phyloP scores from a whole-genome alignment of 768 basidiomycete genomes.

The Leccinellum luteum region DNA sequence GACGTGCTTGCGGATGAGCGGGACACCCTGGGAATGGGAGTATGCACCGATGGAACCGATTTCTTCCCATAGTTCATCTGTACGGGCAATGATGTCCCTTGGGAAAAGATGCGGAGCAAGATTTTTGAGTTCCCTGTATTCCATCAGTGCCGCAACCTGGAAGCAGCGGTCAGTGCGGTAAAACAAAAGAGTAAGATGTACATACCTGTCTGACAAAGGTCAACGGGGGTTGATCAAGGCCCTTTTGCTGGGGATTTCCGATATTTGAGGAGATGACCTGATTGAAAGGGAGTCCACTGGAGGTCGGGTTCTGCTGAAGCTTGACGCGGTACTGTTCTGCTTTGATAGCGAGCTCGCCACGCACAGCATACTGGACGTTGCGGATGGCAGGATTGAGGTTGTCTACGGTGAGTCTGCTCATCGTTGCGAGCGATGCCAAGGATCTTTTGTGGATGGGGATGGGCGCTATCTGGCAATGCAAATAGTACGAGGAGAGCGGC shows the following conservation, averaged over 20 bases:
- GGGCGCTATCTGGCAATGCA: neutral
- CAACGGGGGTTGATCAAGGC: slow-evolving; percentile 88
- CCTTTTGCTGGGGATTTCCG: slow-evolving; percentile 96
- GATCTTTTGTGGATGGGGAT: slow-evolving; percentile 1
- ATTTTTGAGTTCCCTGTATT: slow-evolving; percentile 83
- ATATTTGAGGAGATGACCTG: slow-evolving; percentile 94
- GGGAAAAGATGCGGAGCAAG: slow-evolving; percentile 81
- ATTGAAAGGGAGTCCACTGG: slow-evolving; percentile 74
- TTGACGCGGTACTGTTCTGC: slow-evolving; percentile 78
- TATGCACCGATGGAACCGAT: slow-evolving; percentile 95
- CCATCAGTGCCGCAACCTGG: slow-evolving; percentile 86
- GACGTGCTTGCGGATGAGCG: slow-evolving; percentile 82
- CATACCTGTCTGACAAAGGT: slow-evolving; percentile 90
- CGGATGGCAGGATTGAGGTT: slow-evolving; percentile 81
- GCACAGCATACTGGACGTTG: slow-evolving; percentile 94
- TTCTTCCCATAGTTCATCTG: slow-evolving; percentile 73
- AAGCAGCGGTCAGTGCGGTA: neutral
- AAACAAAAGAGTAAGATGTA: neutral
- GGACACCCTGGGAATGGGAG: slow-evolving; percentile 91
- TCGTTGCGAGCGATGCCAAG: slow-evolving; percentile 23
- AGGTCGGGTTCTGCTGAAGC: slow-evolving; percentile 48
- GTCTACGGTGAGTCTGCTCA: slow-evolving; percentile 62
- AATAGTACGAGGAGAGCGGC: slow-evolving; percentile 2
- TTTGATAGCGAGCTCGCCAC: slow-evolving; percentile 94
- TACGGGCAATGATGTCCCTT: slow-evolving; percentile 78